Conservation (phyloP, 805 yeast species). For the Sungouiella thailandica region DNA sequence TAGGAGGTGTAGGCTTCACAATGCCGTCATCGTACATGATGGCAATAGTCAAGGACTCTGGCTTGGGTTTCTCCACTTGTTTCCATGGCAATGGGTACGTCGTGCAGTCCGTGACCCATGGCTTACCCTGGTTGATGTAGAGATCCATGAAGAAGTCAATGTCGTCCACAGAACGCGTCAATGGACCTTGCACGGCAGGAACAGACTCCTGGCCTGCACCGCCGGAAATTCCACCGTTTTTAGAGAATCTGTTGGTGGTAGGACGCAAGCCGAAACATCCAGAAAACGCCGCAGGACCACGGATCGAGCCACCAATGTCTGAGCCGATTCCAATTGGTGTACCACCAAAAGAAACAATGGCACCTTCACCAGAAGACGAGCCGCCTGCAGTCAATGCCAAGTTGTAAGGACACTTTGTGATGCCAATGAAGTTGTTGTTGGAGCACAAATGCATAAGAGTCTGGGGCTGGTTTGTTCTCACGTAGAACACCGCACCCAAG, state of each 20-base stretch:
- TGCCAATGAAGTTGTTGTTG: slow-evolving; percentile 54
- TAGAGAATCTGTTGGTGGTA: slow-evolving; percentile 46
- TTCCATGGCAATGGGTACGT: slow-evolving; percentile 52
- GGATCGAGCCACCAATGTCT: slow-evolving; percentile 68
- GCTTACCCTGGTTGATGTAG: slow-evolving; percentile 58
- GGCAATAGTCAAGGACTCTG: slow-evolving; percentile 50
- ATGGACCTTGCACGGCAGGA: slow-evolving; percentile 63
- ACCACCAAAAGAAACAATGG: slow-evolving; percentile 53
- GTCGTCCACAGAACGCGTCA: slow-evolving; percentile 61
- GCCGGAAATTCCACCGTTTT: slow-evolving; percentile 44
- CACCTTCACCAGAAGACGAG: slow-evolving; percentile 73
- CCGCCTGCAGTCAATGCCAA: slow-evolving; percentile 61
- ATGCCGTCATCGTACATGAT: slow-evolving; percentile 60
- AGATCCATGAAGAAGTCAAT: slow-evolving; percentile 62
- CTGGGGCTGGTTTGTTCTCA: slow-evolving; percentile 67
- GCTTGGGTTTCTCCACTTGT: slow-evolving; percentile 34
- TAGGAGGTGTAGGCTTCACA: slow-evolving; percentile 66
- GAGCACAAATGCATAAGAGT: slow-evolving; percentile 66
- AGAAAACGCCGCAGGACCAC: slow-evolving; percentile 63
- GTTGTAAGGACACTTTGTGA: slow-evolving; percentile 56
- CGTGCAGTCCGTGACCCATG: slow-evolving; percentile 53
- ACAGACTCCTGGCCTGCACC: slow-evolving; percentile 65
- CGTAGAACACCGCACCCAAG: slow-evolving; percentile 58
- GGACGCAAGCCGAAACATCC: slow-evolving; percentile 64
- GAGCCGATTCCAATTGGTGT: slow-evolving; percentile 63